Evolutionary conservation across 2,329 filamentous ascomycete genomes (phyloP).

Genomic region (Nannizzia gypsea): DNA sequence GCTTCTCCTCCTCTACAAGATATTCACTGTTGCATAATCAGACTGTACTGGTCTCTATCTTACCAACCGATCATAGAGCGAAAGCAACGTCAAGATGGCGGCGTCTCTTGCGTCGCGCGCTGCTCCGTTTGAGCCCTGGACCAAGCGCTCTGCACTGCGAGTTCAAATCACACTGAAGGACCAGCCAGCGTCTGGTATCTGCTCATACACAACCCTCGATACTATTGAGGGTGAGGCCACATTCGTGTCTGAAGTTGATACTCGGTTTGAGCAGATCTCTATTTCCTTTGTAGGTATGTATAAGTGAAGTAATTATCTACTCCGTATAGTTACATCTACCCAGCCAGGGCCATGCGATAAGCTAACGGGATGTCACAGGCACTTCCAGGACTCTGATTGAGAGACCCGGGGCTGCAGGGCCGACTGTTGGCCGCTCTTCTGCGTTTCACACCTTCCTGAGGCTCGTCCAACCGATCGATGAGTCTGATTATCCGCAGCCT

Average conservation of each 20-base stretch:
- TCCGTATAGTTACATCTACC: no score
- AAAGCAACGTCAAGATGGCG: not conserved
- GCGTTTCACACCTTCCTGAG: slow-evolving; percentile 51
- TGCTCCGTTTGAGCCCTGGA: slow-evolving; percentile 6
- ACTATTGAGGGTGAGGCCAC: slow-evolving; percentile 22
- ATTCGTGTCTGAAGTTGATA: slow-evolving; percentile 21
- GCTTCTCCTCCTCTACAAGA: not conserved
- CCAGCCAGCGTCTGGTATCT: slow-evolving; percentile 1
- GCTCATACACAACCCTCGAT: slow-evolving; percentile 24
- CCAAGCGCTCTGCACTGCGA: not conserved
- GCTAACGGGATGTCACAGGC: slow-evolving; percentile 25
- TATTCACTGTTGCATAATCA: not conserved
- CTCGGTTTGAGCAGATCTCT: slow-evolving; percentile 19
- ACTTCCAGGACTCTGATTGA: slow-evolving; percentile 44
- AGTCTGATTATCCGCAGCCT: slow-evolving; percentile 43
- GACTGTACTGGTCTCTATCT: not conserved
- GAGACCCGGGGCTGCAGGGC: slow-evolving; percentile 40
- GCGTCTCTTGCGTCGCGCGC: not conserved
- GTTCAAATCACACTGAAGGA: slow-evolving; percentile 10
- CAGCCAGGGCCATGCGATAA: not conserved
- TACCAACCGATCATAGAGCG: not conserved
- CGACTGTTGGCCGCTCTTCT: slow-evolving; percentile 43
- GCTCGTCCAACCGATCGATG: slow-evolving; percentile 48
- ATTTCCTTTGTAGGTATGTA: slow-evolving; percentile 23
- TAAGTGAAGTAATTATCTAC: slow-evolving; percentile 5